Base-by-base conservation (phyloP, 2,329 filamentous ascomycete species). In the Penicillium freii region DNA sequence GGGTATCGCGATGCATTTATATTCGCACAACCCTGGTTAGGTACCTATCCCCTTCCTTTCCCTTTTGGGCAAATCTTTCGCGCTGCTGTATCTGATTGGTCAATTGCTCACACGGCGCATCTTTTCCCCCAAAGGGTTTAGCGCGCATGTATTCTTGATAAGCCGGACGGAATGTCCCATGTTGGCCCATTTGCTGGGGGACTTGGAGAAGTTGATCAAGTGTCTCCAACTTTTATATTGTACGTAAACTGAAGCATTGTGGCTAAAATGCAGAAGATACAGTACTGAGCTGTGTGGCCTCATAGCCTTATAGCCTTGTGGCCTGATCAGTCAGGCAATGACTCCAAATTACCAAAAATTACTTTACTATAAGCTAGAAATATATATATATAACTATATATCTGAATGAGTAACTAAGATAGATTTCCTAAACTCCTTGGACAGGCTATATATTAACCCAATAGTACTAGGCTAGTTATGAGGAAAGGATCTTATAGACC, bases 41-140 rank as follows among this genome's bases (percentile, higher is more conserved):
- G 29, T 31, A 31, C 29, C 3, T 31, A 11, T 25, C 38, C 23
- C 33, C 33, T 17, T 33, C 19, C 23, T 58, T 53, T 55, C 59
- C 50, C 44, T 43, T 55, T 62, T 51, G 13, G 54, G 64, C 40
- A 58, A 64, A 62, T 58, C 61, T 65, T 62, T 58, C 61, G 62
- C 57, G 44, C 11, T 13, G 17, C 34, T 25, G 13, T 33, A n/a
- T 50, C 11, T 63, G 49, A 63, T 65, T 63, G 57, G 61, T n/a
- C 46, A 15, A 34, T 53, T 17, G 29, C 53, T 51, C 50, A 52
- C 44, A 13, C 7, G 31, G 64, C 64, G 64, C 54, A 62, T 61
- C 50, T 59, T 65, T 65, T n/a, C 5, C 64, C 21, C 1, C 0
- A 55, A 60, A 0, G 0, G 27, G 63, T 55, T 66, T 66, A 61